A percentile compares a stretch with the other conserved stretches of the same genome.
Conservation (phyloP, 2,329 filamentous ascomycete genomes). For the Macrophomina pseudophaseolina region DNA sequence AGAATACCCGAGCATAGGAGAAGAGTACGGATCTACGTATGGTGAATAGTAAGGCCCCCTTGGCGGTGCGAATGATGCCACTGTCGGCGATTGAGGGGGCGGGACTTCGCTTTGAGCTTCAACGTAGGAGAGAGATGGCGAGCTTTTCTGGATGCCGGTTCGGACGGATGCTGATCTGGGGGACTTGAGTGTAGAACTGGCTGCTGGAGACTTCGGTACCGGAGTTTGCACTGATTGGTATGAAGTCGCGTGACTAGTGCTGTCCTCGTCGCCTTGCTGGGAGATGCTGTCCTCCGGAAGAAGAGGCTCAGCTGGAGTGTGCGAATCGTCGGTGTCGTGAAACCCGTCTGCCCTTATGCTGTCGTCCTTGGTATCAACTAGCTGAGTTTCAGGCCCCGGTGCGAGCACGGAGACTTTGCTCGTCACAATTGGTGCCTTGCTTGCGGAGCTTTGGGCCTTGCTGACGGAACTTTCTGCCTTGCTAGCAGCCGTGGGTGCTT, state of each 20-base stretch:
- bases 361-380: not conserved
- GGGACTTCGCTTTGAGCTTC: conserved; percentile 13
- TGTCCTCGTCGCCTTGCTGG: conserved; percentile 23
- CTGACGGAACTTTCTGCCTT: conserved; percentile 4
- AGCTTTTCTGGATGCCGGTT: conserved; percentile 8
- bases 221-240: conserved; percentile 10
- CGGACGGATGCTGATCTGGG: conserved; percentile 5
- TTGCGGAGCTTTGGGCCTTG: not conserved
- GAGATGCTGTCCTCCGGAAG: conserved; percentile 20
- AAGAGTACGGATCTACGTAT: conserved; percentile 48
- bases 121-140: conserved; percentile 23
- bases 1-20: conserved; percentile 61
- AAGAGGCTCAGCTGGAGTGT: not conserved
- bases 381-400: not conserved
- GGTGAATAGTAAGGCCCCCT: conserved; percentile 40
- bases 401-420: not conserved
- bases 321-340: conserved; percentile 1
- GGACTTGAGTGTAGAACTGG: not conserved
- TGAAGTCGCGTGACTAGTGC: conserved; percentile 11
- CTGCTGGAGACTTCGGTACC: not conserved
- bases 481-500: not conserved
- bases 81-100: conserved; percentile 10
- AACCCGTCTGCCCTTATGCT: not conserved
- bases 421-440: not conserved
- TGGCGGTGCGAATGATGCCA: conserved; percentile 12